Evolutionary conservation across 1,284 basidiomycete species (phyloP).

Genomic region (Irpex rosettiformis): DNA sequence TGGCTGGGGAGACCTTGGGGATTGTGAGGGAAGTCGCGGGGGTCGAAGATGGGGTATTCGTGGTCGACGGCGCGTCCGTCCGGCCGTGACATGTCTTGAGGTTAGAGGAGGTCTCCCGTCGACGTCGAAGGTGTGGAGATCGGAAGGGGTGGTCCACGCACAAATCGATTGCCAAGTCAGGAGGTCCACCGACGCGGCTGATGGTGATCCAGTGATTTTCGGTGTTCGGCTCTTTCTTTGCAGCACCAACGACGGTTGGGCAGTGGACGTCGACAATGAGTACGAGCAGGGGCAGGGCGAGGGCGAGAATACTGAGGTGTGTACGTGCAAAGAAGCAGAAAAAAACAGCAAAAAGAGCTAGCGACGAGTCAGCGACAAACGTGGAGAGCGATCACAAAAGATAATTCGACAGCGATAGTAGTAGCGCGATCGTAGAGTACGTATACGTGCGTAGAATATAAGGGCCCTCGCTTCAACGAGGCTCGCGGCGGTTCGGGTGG

Average conservation of each 20-base stretch:
- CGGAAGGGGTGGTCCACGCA: constrained; percentile 17
- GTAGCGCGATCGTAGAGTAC: constrained; percentile 16
- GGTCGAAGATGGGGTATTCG: constrained; percentile 33
- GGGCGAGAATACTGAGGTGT: background rate
- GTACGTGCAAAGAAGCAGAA: constrained; percentile 25
- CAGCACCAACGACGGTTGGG: background rate
- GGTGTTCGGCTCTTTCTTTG: constrained; percentile 18
- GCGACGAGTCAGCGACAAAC: constrained; percentile 34
- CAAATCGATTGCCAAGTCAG: constrained; percentile 16
- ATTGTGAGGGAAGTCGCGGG: constrained; percentile 16
- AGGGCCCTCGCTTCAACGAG: constrained; percentile 6
- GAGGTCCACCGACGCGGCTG: constrained; percentile 15
- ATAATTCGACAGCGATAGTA: constrained; percentile 34
- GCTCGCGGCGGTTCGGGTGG: background rate
- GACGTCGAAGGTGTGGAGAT: constrained; percentile 20
- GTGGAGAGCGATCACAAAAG: constrained; percentile 34
- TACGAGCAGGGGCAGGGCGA: constrained; percentile 19
- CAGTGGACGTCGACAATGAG: constrained; percentile 16
- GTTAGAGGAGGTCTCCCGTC: constrained; percentile 9
- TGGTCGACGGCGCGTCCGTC: constrained; percentile 39
- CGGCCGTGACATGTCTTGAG: constrained; percentile 35
- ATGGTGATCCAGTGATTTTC: constrained; percentile 16
- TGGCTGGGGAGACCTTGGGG: constrained; percentile 11
- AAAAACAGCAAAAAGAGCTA: constrained; percentile 28
- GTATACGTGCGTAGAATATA: constrained; percentile 17